Percentiles rank a stretch among this genome's conserved stretches.
phyloP scores from a whole-genome alignment of 2,329 filamentous ascomycete species.

The Ceratocystis cacaofunesta region DNA sequence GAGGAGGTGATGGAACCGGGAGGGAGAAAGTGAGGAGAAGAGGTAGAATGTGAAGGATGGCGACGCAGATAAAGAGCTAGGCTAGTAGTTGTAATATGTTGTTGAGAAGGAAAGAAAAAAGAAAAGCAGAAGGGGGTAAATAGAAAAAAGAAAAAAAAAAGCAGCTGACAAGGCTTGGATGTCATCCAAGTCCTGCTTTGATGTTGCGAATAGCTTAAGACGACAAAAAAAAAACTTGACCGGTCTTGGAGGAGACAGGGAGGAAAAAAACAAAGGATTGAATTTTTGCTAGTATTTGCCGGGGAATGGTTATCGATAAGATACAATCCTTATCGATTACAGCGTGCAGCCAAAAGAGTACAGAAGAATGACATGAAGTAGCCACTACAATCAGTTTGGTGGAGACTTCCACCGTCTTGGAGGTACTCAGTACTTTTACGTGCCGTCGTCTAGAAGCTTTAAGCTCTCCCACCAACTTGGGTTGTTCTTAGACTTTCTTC shows the following conservation, averaged over 20 bases:
- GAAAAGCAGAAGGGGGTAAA: background rate
- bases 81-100: background rate
- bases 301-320: background rate
- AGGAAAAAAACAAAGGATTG: slow-evolving; percentile 1
- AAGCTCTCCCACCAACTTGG: background rate
- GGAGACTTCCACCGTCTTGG: background rate
- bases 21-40: background rate
- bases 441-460: too few species aligned
- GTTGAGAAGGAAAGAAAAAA: background rate
- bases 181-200: too few species aligned
- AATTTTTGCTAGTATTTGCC: background rate
- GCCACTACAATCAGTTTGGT: background rate
- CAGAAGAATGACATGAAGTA: background rate
- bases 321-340: slow-evolving; percentile 11
- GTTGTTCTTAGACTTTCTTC: background rate
- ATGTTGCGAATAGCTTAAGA: background rate
- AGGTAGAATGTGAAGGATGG: background rate
- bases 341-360: slow-evolving; percentile 20
- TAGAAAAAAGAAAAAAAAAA: background rate
- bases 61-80: background rate
- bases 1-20: slow-evolving; percentile 21
- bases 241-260: background rate
- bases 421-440: too few species aligned
- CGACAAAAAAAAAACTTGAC: too few species aligned
- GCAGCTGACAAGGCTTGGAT: too few species aligned